These are phyloP conservation scores for Bodo saltans DNA, from an alignment of 78 protist species.

Conservation along the genomic window DNA sequence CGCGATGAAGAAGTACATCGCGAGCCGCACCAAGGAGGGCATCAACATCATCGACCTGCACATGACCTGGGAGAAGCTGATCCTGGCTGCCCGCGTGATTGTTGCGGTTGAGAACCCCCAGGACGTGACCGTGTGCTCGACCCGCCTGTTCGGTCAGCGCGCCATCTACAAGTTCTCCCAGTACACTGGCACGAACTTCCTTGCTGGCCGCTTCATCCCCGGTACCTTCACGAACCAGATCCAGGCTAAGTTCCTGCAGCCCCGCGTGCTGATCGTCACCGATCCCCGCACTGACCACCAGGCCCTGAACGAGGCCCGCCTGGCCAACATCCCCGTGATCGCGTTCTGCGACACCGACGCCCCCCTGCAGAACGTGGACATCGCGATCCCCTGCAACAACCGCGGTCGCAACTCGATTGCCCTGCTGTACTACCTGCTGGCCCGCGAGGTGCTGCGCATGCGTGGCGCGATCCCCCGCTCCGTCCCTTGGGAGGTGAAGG, in stretches of 20 bases:
- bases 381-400: constrained; percentile 99
- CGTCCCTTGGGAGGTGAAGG: constrained; percentile 89
- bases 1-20: constrained; percentile 85
- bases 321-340: constrained; percentile 96
- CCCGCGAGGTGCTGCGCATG: constrained; percentile 98
- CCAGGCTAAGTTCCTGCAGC: constrained; percentile 93
- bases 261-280: constrained; percentile 94
- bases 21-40: constrained; percentile 86
- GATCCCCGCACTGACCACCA: constrained; percentile 97
- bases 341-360: constrained; percentile 98
- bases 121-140: constrained; percentile 84
- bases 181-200: constrained; percentile 84
- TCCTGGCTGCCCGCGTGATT: constrained; percentile 97
- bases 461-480: constrained; percentile 85
- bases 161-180: constrained; percentile 97
- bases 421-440: constrained; percentile 96
- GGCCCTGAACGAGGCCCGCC: constrained; percentile 91
- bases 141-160: constrained; percentile 93
- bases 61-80: constrained; percentile 98
- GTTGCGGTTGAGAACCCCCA: constrained; percentile 97
- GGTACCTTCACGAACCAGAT: constrained; percentile 99
- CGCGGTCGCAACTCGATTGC: constrained; percentile 86
- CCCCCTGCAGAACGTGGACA: constrained; percentile 85
- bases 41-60: constrained; percentile 92
- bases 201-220: constrained; percentile 98